Evolutionary conservation across 2,329 filamentous ascomycete genomes (phyloP).

Genomic region (Reticulascus tulasneorum): DNA sequence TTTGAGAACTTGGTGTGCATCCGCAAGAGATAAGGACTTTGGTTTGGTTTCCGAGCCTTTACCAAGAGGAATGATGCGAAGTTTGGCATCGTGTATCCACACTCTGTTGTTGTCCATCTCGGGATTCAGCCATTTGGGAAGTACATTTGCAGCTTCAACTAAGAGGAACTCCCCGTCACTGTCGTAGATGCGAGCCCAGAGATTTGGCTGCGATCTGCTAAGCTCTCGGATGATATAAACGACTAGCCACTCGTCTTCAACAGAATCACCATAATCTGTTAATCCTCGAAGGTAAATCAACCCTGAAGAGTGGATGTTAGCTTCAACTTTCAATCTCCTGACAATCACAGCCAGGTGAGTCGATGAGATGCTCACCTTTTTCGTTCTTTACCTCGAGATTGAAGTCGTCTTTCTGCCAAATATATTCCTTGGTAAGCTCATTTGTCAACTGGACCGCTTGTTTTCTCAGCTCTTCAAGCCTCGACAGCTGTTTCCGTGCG

Average conservation of each 20-base stretch:
- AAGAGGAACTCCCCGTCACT: constrained; percentile 93
- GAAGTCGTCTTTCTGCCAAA: constrained; percentile 90
- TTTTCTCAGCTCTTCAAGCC: constrained; percentile 69
- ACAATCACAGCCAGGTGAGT: not conserved
- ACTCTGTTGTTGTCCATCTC: constrained; percentile 84
- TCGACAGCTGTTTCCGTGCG: constrained; percentile 54
- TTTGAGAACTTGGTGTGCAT: constrained; percentile 61
- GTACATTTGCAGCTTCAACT: constrained; percentile 82
- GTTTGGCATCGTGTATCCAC: constrained; percentile 77
- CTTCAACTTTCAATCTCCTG: not conserved
- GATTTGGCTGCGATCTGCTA: constrained; percentile 64
- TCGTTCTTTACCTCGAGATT: constrained; percentile 61
- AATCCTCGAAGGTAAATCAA: constrained; percentile 66
- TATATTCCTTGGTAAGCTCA: constrained; percentile 73
- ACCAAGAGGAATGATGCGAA: constrained; percentile 66
- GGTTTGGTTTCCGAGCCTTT: constrained; percentile 29
- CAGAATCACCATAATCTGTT: constrained; percentile 87
- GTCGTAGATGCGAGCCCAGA: constrained; percentile 83
- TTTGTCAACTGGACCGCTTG: constrained; percentile 60
- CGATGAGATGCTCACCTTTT: constrained; percentile 39
- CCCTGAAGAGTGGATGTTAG: constrained; percentile 26
- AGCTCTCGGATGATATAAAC: constrained; percentile 85
- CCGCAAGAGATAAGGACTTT: constrained; percentile 54
- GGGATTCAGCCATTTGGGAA: constrained; percentile 88
- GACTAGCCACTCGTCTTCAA: constrained; percentile 96